Evolutionary conservation across 139 green algal species (phyloP).

Genomic region (Tetraselmis striata): DNA sequence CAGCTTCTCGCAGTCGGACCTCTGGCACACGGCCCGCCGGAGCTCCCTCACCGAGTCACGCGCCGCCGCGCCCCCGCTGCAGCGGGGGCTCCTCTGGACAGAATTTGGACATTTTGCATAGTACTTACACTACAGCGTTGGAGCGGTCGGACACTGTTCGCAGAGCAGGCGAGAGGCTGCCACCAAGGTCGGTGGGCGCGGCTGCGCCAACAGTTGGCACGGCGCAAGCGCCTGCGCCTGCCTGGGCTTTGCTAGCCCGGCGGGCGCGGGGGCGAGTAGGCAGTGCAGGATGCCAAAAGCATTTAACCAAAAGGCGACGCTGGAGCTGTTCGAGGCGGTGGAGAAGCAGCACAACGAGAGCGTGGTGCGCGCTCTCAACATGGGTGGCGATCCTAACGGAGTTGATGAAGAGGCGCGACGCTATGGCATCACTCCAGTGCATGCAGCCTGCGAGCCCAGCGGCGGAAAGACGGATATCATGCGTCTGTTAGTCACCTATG

Average conservation of each 20-base stretch:
- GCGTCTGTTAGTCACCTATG: background rate
- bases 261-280: no score
- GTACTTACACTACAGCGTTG: no score
- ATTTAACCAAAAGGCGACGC: background rate
- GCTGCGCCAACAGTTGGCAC: no score
- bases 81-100: no score
- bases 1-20: no score
- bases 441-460: background rate
- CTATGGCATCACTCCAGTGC: background rate
- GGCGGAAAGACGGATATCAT: background rate
- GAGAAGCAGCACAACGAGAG: background rate
- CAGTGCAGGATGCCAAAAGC: background rate
- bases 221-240: background rate
- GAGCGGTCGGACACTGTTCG: no score
- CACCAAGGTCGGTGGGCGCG: no score
- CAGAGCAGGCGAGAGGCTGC: no score
- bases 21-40: no score
- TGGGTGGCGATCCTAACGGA: background rate
- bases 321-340: background rate
- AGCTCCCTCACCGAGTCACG: no score
- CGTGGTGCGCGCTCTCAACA: background rate
- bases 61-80: no score
- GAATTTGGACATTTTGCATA: no score
- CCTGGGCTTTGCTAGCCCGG: background rate
- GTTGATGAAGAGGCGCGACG: background rate